Evolutionary conservation across 441 rosid genomes (phyloP), one percentile per base, ranked within the genome.

Genomic region (Gossypium lobatum): DNA sequence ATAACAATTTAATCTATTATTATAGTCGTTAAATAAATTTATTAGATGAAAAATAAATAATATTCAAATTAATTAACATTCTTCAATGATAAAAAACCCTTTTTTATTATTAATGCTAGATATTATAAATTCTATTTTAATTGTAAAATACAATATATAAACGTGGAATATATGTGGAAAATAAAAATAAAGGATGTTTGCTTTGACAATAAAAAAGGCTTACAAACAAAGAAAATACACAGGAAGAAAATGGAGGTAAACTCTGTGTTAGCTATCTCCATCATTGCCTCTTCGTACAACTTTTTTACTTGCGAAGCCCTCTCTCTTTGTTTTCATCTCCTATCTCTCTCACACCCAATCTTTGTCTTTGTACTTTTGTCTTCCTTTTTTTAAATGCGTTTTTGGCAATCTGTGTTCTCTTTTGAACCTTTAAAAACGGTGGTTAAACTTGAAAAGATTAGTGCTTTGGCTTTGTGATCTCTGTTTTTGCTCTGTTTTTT

Each of bases 251-350:
- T 18, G 68, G 69, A 54, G 39, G 23, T 66, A 6, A 63, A 16
- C 75, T 75, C 74, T 65, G 72, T 67, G 76, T 23, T 78, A 78
- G 54, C 77, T 70, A 78, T 80, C 80, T 45, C 82, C 74, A 81
- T 84, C 87, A 78, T 79, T 77, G 84, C 73, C 64, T 68, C 70
- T 75, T 69, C 71, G 72, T 65, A 69, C 72, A 74, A 71, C 79
- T 67, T 79, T 73, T 57, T 60, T 14, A 45, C 37, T 48, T 53
- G 42, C 64, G 26, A 59, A 26, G 20, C 17, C 48, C 34, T 60
- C 18, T 60, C 9, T 26, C n/a, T 59, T 60, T 5, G 6, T 53
- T 53, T 58, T 73, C 62, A 18, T 53, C 23, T 60, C 62, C 58
- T 54, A 42, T 48, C 50, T 73, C 45, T 57, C 48, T 61, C 26